Evolutionary conservation across 1,284 basidiomycete species (phyloP).

Genomic region (Athelia sp.): DNA sequence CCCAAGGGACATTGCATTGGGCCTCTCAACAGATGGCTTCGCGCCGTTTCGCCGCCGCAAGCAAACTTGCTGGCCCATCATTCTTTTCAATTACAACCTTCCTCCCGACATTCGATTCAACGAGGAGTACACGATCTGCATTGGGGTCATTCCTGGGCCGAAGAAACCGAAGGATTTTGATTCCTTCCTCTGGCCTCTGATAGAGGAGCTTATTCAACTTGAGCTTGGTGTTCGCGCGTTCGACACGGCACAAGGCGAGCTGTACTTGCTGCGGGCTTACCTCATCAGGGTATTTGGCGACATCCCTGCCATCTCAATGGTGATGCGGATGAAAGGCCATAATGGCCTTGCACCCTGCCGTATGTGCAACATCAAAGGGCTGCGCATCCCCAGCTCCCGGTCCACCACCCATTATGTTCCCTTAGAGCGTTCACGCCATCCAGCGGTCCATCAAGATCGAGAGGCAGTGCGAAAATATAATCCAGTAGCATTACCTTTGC

Average conservation of each 20-base stretch:
- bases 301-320: conserved; percentile 17
- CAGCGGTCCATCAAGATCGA: background rate
- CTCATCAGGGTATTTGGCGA: conserved; percentile 15
- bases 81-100: conserved; percentile 33
- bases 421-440: conserved; percentile 7
- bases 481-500: conserved; percentile 19
- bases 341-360: conserved; percentile 16
- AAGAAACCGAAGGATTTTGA: conserved; percentile 35
- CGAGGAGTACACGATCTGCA: conserved; percentile 23
- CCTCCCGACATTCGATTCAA: conserved; percentile 11
- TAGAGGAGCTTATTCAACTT: conserved; percentile 32
- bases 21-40: conserved; percentile 29
- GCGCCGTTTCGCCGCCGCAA: conserved; percentile 30
- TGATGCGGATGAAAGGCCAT: conserved; percentile 16
- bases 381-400: conserved; percentile 26
- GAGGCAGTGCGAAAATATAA: conserved; percentile 10
- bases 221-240: conserved; percentile 13
- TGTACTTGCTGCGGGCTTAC: conserved; percentile 12
- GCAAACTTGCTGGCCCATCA: conserved; percentile 36
- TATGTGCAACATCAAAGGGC: conserved; percentile 17
- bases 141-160: conserved; percentile 39
- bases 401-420: background rate
- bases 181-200: conserved; percentile 34
- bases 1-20: conserved; percentile 21
- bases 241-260: conserved; percentile 4